Base-by-base conservation (phyloP, 192 early-diverging fungal species). In the Diversispora epigaea region DNA sequence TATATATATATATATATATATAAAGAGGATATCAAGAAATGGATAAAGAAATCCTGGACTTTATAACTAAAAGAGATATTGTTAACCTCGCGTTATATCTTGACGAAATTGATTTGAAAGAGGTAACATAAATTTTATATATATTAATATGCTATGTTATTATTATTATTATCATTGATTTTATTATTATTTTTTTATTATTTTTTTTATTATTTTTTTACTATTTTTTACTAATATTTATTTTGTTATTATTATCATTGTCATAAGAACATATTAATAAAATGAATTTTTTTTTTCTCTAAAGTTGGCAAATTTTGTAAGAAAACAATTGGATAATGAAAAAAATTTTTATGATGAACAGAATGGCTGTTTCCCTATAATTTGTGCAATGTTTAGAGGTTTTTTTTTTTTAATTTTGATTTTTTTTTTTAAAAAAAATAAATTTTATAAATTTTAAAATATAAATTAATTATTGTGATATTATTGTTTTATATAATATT, bases 371-470 rank as follows among this genome's bases (percentile, higher is more conserved):
- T 67, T 67, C 14, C 17, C 65, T 25, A 46, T 67, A 21, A 49
- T 67, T 22, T n/a, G 44, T 49, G 45, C 65, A 5, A 6, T 67
- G 25, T 67, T 67, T 67, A 67, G 22, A 67, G 43, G 65, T 67
- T 47, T 64, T 8, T 41, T 63, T 41, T 63, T 7, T 46, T 45
- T 43, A 66, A 17, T 17, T 12, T 44, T 64, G 15, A n/a, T 19
- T 14, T 19, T 0, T 46, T 25, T 21, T 44, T 46, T 10, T 25
- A 21, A 44, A 49, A 8, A 3, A 49, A 22, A 66, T 11, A n/a
- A n/a, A n/a, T n/a, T n/a, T n/a, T n/a, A n/a, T n/a, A n/a, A n/a
- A n/a, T n/a, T n/a, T n/a, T n/a, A n/a, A n/a, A n/a, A n/a, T n/a
- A n/a, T n/a, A n/a, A n/a, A n/a, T n/a, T n/a, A n/a, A n/a, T n/a